A percentile compares a stretch with the other conserved stretches of the same genome.
Conservation (phyloP, 192 early-diverging fungal genomes). For the Coemansia sp. region DNA sequence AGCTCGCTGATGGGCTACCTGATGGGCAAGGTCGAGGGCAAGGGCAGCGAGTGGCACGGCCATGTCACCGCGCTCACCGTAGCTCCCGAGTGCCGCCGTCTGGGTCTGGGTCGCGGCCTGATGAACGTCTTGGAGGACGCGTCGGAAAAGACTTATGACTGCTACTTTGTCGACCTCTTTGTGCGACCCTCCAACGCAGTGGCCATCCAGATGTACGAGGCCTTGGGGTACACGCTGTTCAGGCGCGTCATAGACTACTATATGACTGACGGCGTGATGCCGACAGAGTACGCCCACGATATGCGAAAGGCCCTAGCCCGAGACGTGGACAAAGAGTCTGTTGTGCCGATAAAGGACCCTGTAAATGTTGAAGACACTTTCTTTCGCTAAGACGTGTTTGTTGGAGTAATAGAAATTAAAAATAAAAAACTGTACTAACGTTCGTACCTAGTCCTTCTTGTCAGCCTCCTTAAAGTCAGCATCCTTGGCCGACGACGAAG, state of each 20-base stretch:
- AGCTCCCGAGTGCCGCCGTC: conserved; percentile 87
- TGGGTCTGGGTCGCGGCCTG: conserved; percentile 84
- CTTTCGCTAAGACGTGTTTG: background rate
- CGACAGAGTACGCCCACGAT: conserved; percentile 87
- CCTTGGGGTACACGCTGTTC: conserved; percentile 89
- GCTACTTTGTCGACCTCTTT: conserved; percentile 86
- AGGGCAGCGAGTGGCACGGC: conserved; percentile 87
- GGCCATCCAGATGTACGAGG: conserved; percentile 90
- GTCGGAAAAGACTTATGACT: conserved; percentile 79
- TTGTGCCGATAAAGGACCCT: conserved; percentile 34
- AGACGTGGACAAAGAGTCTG: conserved; percentile 60
- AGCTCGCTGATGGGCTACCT: conserved; percentile 77
- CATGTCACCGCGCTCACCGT: conserved; percentile 98
- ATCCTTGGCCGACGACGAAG: conserved; percentile 54
- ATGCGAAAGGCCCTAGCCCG: conserved; percentile 92
- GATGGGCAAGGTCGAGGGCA: conserved; percentile 96
- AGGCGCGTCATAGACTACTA: conserved; percentile 89
- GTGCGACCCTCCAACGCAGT: conserved; percentile 89
- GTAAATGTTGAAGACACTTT: conserved; percentile 30
- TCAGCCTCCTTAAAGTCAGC: conserved; percentile 77
- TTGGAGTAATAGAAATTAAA: background rate
- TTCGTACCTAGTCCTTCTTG: conserved; percentile 49
- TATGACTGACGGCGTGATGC: conserved; percentile 56
- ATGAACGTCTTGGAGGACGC: conserved; percentile 89
- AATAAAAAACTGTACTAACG: background rate